Base-by-base conservation (phyloP, 129 eudicot genomes). In the Flaveria bidentis region DNA sequence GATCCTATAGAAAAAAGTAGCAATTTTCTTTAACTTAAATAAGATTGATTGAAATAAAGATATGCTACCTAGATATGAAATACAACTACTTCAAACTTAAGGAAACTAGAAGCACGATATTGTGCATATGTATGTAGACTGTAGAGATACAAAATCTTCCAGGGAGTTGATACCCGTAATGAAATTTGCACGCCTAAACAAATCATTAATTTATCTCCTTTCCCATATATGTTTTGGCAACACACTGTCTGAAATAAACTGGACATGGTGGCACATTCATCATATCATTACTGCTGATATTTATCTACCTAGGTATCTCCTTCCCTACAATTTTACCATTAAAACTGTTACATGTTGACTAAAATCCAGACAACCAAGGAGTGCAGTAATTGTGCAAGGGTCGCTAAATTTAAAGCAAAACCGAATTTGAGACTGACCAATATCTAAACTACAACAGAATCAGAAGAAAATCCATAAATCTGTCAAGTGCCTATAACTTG, bases 401-500 rank as follows among this genome's bases (percentile, higher is more conserved):
- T 66, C 56, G 9, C 44, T 63, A 12, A 36, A 67, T 26, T 53
- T 3, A 9, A 53, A 76, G 2, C 30, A 16, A 41, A 23, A 23
- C 20, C 26, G 18, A 78, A 28, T 50, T 17, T 67, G 41, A 58
- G 12, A 69, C 42, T 41, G 45, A 55, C 60, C 69, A 46, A 6
- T 39, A 69, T 67, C 70, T 30, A 58, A 15, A 78, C 13, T 46
- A 44, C 52, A 69, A 58, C 62, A 69, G 23, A 16, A 12, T 56
- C 63, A 69, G 42, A 69, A 57, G 67, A 78, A 69, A 70, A 78
- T 68, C 75, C 62, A 78, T 26, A 61, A 69, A 56, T 26, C 51
- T 68, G 61, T 78, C 70, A 65, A 57, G 26, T 57, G 58, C 51
- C 28, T 28, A 49, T 26, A 10, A 58, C 30, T 56, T 46, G 51